phyloP scores from a whole-genome alignment of 2,329 filamentous ascomycete species.

The Lizonia empirigonia region DNA sequence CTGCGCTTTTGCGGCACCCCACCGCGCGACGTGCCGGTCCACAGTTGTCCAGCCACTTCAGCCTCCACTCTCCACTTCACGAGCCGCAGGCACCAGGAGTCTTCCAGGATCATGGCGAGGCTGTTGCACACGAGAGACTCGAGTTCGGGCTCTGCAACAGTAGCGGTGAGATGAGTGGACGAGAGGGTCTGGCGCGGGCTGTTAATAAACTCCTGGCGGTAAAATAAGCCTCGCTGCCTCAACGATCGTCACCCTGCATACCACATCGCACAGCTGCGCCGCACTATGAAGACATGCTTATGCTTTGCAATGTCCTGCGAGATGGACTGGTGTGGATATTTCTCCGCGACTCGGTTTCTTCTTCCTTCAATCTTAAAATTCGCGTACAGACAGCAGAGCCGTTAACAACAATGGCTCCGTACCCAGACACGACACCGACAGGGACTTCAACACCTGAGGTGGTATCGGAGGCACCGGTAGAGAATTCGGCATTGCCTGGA shows the following conservation, averaged over 20 bases:
- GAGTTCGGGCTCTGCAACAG: constrained; percentile 6
- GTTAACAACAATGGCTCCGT: constrained; percentile 10
- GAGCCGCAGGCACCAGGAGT: constrained; percentile 8
- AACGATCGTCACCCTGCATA: constrained; percentile 15
- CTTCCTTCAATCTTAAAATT: background rate
- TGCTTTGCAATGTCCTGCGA: constrained; percentile 9
- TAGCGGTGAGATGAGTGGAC: constrained; percentile 15
- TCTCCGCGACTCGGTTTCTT: background rate
- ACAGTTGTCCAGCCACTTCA: constrained; percentile 12
- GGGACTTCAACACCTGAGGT: background rate
- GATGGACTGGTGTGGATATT: constrained; percentile 4
- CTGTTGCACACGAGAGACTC: constrained; percentile 6
- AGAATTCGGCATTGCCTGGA: constrained; percentile 28
- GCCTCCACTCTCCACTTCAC: constrained; percentile 4
- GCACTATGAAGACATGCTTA: constrained; percentile 11
- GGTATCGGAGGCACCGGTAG: background rate
- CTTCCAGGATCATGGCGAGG: constrained; percentile 7
- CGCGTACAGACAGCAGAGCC: background rate
- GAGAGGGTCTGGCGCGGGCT: constrained; percentile 3
- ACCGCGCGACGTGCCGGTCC: constrained; percentile 1
- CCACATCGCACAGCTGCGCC: constrained; percentile 17
- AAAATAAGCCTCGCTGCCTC: constrained; percentile 21
- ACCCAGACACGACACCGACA: constrained; percentile 8
- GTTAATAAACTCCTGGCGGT: constrained; percentile 19
- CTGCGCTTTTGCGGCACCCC: constrained; percentile 1